Evolutionary conservation across 345 rosid species (phyloP), one percentile per base, ranked within the genome.

Genomic region (Lepidium didymum): DNA sequence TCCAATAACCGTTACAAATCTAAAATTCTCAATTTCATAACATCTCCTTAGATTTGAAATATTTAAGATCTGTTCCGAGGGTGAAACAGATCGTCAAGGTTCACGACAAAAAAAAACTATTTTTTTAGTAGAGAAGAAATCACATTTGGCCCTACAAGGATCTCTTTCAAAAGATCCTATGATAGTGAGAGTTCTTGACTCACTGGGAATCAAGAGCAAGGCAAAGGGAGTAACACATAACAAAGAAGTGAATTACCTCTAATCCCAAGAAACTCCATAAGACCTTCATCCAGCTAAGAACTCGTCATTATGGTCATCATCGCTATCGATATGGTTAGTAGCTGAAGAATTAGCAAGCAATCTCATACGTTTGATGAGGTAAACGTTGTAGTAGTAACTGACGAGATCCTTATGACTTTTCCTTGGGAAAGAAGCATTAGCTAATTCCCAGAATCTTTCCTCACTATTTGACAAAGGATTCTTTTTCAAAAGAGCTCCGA

Each of bases 361-460:
- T 46, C 81, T 64, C 77, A 73, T 70, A n/a, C 75, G 85, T 23
- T 44, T 74, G 37, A 64, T 77, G 60, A 73, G 70, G 62, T 29
- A 81, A 31, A 81, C 85, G 27, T 81, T 81, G 13, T 79, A 59
- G 40, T 81, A 84, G 75, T 84, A 83, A 57, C 69, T 79, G 53
- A 68, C 3, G 33, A 81, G 76, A 60, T 47, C 76, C 57, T 64
- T 67, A 25, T 27, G 53, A 67, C 54, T 47, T 63, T 77, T 77
- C 55, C 53, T 68, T 16, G 79, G 85, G 29, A 81, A 74, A 37
- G 19, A 15, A 64, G 68, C 68, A 7, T 15, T 43, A 19, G 75
- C 80, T 31, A 38, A 8, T 40, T 75, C 69, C 83, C 81, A 81
- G 44, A 84, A 81, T 7, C 58, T 56, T 6, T 29, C 7, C 7